Evolutionary conservation across 768 basidiomycete genomes (phyloP).

Genomic region (Serendipita indica): DNA sequence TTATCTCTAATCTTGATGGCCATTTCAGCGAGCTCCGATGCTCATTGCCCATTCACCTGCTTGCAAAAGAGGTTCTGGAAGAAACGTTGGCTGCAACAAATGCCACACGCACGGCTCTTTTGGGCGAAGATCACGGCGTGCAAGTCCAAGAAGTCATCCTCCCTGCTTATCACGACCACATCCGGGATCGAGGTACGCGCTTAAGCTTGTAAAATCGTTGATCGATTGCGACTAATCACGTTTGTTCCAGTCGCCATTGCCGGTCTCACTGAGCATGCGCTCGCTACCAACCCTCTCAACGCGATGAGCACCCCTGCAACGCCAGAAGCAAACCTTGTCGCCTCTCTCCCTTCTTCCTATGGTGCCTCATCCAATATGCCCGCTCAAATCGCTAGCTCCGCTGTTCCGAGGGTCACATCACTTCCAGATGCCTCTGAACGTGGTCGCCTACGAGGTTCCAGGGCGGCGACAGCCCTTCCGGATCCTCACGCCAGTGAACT

Average conservation of each 20-base stretch:
- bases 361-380: neutral
- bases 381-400: neutral
- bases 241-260: slow-evolving; percentile 3
- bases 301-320: neutral
- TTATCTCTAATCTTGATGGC: slow-evolving; percentile 74
- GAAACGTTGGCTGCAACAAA: slow-evolving; percentile 63
- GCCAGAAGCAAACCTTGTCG: neutral
- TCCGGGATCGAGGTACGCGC: slow-evolving; percentile 61
- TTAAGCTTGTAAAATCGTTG: slow-evolving; percentile 21
- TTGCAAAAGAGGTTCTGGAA: slow-evolving; percentile 54
- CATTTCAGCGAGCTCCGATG: slow-evolving; percentile 92
- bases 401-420: neutral
- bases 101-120: slow-evolving; percentile 60
- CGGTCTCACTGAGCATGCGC: slow-evolving; percentile 3
- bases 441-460: neutral
- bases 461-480: neutral
- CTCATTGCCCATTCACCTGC: slow-evolving; percentile 75
- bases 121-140: slow-evolving; percentile 28
- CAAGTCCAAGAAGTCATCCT: slow-evolving; percentile 58
- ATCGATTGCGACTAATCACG: neutral
- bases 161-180: slow-evolving; percentile 79
- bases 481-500: slow-evolving; percentile 2
- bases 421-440: neutral
- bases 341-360: neutral
- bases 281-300: slow-evolving; percentile 1